Evolutionary conservation across 768 basidiomycete genomes (phyloP).

Genomic region (Trametes meyenii): DNA sequence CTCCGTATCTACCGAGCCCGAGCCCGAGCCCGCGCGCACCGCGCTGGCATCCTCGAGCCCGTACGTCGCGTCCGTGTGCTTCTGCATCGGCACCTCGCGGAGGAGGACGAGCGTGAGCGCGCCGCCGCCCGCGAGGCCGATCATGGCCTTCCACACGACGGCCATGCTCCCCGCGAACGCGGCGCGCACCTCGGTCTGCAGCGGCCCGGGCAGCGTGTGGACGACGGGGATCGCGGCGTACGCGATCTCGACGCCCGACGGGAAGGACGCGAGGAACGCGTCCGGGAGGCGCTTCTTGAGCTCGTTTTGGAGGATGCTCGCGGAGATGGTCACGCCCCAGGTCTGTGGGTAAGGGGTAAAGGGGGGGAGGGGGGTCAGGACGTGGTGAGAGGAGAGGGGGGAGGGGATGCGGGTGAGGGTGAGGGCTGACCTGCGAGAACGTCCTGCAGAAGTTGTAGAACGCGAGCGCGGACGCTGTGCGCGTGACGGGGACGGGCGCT

Average conservation of each 20-base stretch:
- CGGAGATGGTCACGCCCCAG: constrained; percentile 41
- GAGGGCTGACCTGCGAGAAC: constrained; percentile 24
- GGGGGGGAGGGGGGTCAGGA: background rate
- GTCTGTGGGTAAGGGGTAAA: constrained; percentile 5
- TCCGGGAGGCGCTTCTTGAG: constrained; percentile 35
- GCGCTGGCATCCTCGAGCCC: constrained; percentile 18
- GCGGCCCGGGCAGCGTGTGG: constrained; percentile 25
- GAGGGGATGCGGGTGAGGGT: background rate
- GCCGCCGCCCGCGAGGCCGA: constrained; percentile 35
- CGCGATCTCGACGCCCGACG: constrained; percentile 28
- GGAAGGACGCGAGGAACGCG: constrained; percentile 28
- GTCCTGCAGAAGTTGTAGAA: constrained; percentile 33
- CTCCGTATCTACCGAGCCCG: background rate
- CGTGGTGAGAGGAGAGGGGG: background rate
- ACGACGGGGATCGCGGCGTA: constrained; percentile 35
- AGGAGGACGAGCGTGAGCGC: constrained; percentile 30
- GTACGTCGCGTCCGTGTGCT: constrained; percentile 35
- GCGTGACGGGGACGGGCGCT: constrained; percentile 36
- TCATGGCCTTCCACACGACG: constrained; percentile 37
- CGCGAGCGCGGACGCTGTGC: constrained; percentile 39
- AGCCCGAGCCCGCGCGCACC: no score
- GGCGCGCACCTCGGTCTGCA: constrained; percentile 30
- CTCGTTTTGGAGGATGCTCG: constrained; percentile 40
- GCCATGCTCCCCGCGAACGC: constrained; percentile 37
- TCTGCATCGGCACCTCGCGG: constrained; percentile 33